Conservation (phyloP, 345 rosid species). For the Euphorbia pulcherrima region DNA sequence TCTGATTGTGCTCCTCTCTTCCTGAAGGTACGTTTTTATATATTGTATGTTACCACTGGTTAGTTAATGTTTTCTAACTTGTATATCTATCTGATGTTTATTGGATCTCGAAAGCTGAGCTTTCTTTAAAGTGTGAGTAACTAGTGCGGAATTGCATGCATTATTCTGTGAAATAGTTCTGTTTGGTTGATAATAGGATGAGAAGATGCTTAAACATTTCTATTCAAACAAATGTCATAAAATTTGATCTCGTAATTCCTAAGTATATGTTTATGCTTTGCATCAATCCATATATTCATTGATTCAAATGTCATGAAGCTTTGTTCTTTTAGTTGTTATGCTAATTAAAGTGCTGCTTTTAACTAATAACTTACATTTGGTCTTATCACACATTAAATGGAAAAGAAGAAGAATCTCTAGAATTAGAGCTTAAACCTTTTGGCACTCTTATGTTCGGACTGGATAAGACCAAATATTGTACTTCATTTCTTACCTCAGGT, state of each 20-base stretch:
- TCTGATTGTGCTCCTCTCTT: slow-evolving; percentile 88
- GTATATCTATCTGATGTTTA: neutral
- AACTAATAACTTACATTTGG: neutral
- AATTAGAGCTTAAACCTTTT: neutral
- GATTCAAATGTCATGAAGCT: neutral
- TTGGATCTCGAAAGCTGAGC: neutral
- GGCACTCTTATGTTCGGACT: neutral
- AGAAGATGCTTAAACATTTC: neutral
- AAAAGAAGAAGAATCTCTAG: neutral
- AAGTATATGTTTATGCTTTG: neutral
- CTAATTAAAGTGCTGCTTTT: neutral
- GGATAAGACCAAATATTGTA: neutral
- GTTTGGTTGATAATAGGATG: neutral
- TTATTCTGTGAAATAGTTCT: neutral
- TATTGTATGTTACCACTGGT: neutral
- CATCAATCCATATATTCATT: neutral
- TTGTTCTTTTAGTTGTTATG: neutral
- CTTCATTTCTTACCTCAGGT: neutral
- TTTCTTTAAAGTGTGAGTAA: neutral
- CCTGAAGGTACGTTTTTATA: slow-evolving; percentile 51
- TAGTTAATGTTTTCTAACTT: neutral
- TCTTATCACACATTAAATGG: neutral
- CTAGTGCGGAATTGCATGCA: neutral
- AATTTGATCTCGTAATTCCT: neutral
- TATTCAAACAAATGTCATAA: neutral